Evolutionary conservation across 2,329 filamentous ascomycete genomes (phyloP), one percentile per base, ranked within the genome.

Genomic region (Arthrobotrys entomopaga): DNA sequence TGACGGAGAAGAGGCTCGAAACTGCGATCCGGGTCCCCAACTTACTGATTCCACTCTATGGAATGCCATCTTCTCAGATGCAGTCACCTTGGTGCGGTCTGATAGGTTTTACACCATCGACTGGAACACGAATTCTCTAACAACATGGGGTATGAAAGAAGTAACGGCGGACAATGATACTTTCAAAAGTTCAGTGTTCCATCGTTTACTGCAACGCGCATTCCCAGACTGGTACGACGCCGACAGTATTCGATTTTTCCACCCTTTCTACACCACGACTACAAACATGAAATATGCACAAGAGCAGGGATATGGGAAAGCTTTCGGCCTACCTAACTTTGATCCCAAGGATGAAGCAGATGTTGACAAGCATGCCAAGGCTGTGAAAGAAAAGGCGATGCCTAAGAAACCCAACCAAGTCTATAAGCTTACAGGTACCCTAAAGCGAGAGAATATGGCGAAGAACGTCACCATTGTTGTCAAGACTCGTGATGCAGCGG

Each of bases 1-100:
- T 3, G 29, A 65, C 38, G 53, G 29, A 46, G 54, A 61, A 19
- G 16, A 65, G 11, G 60, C 69, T 7, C 53, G 59, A 38, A 64
- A 67, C 11, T 75, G 64, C 34, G 65, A 67, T 20, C 71, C 64
- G 3, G 71, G 65, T 11, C 71, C 71, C 4, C 71, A 67, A 24
- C 38, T 65, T 16, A 56, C 26, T 26, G 38, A 60, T 38, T 69
- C 0, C 87, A 85, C 78, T 85, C 86, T 0, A 82, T 86, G 7
- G 84, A 84, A 0, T 52, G 85, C 86, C 38, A 84, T 89, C 6
- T 81, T 89, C 22, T 87, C 86, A 0, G 87, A 89, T 77, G 87
- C 87, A 2, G 83, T 88, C 1, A 84, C 85, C 0, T 82, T 89
- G 7, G 86, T 89, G 2, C 84, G 87, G 8, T 85, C 84, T 0